Base-by-base conservation (phyloP, 768 basidiomycete species). In the Podaxis pistillaris region DNA sequence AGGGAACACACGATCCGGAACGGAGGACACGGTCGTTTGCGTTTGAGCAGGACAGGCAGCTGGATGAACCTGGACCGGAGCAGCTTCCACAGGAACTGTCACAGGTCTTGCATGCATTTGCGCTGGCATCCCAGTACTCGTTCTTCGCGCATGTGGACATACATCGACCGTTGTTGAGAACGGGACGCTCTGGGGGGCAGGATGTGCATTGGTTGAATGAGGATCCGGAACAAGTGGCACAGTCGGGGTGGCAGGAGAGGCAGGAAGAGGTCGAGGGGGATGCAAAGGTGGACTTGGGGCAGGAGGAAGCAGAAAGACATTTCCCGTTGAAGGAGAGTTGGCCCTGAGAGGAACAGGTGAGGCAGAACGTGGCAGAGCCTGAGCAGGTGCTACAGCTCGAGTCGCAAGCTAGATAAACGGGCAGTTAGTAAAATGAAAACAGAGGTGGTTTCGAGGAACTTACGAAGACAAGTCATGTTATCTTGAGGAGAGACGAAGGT, bases 31-130 rank as follows among this genome's bases (percentile, higher is more conserved):
- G 78, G 12, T 62, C 51, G 3, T 65, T 82, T 0, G 87, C 76
- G 67, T 82, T 85, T 17, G 90, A 83, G 71, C 93, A 95, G 1
- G 90, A 85, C 24, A 94, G 81, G 64, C 93, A 94, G 62, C 80
- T 83, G 65, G 80, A 84, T 1, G 88, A 74, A 8, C 90, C 90
- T 2, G 87, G 68, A 2, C 84, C 89, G 28, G 85, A 85, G 70
- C 93, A 95, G 66, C 88, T 92, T 38, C 89, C 84, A 71, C 93
- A 95, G 66, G 83, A 84, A 3, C 82, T 73, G 68, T 93, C 90
- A 69, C 92, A 93, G 0, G 81, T 68, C 65, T 85, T 79, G 70
- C 92, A 94, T 0, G 80, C 75, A 22, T 81, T 81, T 1, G 86
- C 80, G 0, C 85, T 80, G 6, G 77, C 70, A 72, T 93, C 90